Base-by-base conservation (phyloP, 495 filamentous ascomycete genomes). In the Pseudevernia furfuracea region DNA sequence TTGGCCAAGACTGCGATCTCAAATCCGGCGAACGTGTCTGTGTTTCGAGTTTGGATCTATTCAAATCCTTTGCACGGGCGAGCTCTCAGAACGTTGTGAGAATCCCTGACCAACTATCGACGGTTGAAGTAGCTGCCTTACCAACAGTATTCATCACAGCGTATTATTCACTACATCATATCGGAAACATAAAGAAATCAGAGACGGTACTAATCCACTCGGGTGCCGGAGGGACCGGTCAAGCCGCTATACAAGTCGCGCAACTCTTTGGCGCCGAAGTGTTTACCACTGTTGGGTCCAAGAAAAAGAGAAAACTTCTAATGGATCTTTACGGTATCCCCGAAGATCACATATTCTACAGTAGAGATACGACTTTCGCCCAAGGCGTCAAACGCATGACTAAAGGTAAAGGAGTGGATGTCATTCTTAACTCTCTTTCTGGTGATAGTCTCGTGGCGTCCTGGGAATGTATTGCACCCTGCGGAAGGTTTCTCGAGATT, bases 221-320 rank as follows among this genome's bases (percentile, higher is more conserved):
- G n/a, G n/a, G n/a, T n/a, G n/a, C n/a, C 11, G 63, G 73, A 34
- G 67, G 61, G 0, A 76, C 81, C 3, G 84, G 84, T 2, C 83
- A 85, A 66, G 80, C 80, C 12, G 80, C 83, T 25, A 80, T 85
- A 59, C 68, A 68, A 28, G 57, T 87, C 9, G 81, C 82, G 0
- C 75, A 81, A 56, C 73, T 75, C 70, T 59, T 78, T n/a, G 79
- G 78, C 8, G 80, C 82, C 7, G 80, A 85, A 59, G 76, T 88
- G 15, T 87, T 79, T 64, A 80, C 74, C 1, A 88, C 86, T 0
- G 85, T 87, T 1, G 78, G 85, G n/a, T 65, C 30, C 52, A 36
- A 66, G 9, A 58, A 64, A 11, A 80, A 83, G 65, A 69, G 69
- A 15, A 28, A 71, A 2, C 67, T 81, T 14, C 63, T 85, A 0